Evolutionary conservation across 2,329 filamentous ascomycete species (phyloP).

Genomic region (Sclerotiophoma versabilis): DNA sequence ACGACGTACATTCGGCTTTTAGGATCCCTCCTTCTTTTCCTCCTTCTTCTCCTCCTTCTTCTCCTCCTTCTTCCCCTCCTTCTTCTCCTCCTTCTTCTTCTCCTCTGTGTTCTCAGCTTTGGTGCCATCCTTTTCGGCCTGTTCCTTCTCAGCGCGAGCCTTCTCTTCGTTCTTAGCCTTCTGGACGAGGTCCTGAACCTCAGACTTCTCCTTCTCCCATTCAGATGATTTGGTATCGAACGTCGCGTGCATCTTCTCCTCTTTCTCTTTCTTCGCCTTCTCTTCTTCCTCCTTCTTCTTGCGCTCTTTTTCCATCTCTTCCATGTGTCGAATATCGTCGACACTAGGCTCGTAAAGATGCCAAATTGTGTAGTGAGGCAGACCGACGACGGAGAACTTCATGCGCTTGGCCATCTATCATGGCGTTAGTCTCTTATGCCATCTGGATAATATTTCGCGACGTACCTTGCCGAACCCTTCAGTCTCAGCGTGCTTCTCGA

Average conservation of each 20-base stretch:
- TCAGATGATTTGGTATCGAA: conserved; percentile 79
- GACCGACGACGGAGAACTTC: conserved; percentile 91
- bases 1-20: conserved; percentile 2
- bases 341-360: conserved; percentile 99
- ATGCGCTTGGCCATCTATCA: conserved; percentile 93
- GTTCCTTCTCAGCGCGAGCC: conserved; percentile 50
- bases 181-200: conserved; percentile 72
- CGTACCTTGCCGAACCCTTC: conserved; percentile 97
- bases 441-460: background rate
- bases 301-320: conserved; percentile 93
- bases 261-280: conserved; percentile 72
- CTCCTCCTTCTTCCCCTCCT: conserved; percentile 35
- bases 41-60: conserved; percentile 50
- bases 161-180: conserved; percentile 58
- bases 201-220: conserved; percentile 89
- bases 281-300: conserved; percentile 82
- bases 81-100: conserved; percentile 37
- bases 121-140: conserved; percentile 42
- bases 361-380: conserved; percentile 99
- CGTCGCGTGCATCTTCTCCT: conserved; percentile 79
- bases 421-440: conserved; percentile 32
- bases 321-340: conserved; percentile 97
- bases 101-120: conserved; percentile 61
- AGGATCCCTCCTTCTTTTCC: conserved; percentile 24
- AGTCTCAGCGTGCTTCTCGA: conserved; percentile 97